These are phyloP conservation scores for Colletotrichum chlorophyti DNA, from an alignment of 2,329 filamentous ascomycete species.

Conservation along the genomic window DNA sequence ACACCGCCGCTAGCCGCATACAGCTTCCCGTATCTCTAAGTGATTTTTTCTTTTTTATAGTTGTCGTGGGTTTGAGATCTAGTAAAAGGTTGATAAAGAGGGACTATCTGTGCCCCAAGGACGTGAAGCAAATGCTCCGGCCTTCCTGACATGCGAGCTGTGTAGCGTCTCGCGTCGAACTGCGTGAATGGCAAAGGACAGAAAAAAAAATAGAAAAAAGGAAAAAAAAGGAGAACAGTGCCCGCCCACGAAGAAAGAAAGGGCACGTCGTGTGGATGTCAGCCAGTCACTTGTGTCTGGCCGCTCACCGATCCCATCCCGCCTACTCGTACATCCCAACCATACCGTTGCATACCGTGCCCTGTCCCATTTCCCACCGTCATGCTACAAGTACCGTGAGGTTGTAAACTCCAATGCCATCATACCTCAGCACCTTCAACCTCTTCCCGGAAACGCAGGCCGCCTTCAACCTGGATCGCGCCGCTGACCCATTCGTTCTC, in stretches of 20 bases:
- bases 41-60: too few relatives aligned
- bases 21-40: too few relatives aligned
- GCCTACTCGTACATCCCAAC: constrained; percentile 20
- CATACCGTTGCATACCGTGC: not conserved
- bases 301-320: not conserved
- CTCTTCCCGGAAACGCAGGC: constrained; percentile 65
- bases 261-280: not conserved
- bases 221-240: constrained; percentile 12
- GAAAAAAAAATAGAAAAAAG: constrained; percentile 27
- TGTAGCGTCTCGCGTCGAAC: constrained; percentile 13
- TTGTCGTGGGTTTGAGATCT: constrained; percentile 17
- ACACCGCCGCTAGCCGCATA: constrained; percentile 26
- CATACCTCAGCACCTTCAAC: constrained; percentile 61
- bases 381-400: constrained; percentile 3
- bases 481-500: constrained; percentile 77
- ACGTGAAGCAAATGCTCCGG: not conserved
- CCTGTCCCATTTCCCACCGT: constrained; percentile 4
- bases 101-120: not conserved
- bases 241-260: not conserved
- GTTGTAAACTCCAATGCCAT: constrained; percentile 26
- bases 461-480: constrained; percentile 73
- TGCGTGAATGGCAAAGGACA: constrained; percentile 27
- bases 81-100: not conserved
- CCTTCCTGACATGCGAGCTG: constrained; percentile 13
- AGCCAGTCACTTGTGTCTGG: not conserved